Evolutionary conservation across 1,284 basidiomycete genomes (phyloP), one percentile per base, ranked within the genome.

Genomic region (Puccinia hordei): DNA sequence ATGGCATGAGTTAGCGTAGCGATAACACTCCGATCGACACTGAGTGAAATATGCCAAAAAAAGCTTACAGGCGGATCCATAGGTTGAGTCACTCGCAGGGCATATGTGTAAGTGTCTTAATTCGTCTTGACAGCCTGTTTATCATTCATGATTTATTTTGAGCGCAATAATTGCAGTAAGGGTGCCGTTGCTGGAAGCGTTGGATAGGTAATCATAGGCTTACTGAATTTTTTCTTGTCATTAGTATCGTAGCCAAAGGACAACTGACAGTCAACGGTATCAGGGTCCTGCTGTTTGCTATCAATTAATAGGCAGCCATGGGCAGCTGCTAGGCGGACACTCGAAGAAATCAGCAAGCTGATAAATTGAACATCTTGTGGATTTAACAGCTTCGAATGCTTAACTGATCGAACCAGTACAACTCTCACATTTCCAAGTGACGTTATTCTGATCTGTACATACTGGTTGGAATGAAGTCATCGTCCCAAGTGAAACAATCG

Each of bases 341-440:
- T 46, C 27, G 46, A 8, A 19, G n/a, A n/a, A n/a, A n/a, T 63
- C 61, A 63, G 27, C 61, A 63, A 4, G 10, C 44, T 6, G 44
- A 65, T 13, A n/a, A 38, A 61, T 17, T 12, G 5, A n/a, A 19
- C 30, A n/a, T 15, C 27, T 22, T 65, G 17, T n/a, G 13, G 4
- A 65, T 22, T 17, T 22, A 12, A 66, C 0, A 24, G n/a, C 22
- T 24, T 53, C 33, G 5, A n/a, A n/a, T 49, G 24, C 68, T 71
- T 17, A 71, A n/a, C 68, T 33, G 27, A 38, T 33, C 17, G 68
- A 71, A 17, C 68, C 68, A 8, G 24, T 49, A 46, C 68, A 71
- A 0, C 13, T 53, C 49, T 4, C 33, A 35, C 68, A 71, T 33
- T 53, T 71, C 68, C 68, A 71, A 33, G 46, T 13, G 33, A 19